phyloP scores from a whole-genome alignment of 2,329 filamentous ascomycete species.

The Hymenoscyphus albidus region DNA sequence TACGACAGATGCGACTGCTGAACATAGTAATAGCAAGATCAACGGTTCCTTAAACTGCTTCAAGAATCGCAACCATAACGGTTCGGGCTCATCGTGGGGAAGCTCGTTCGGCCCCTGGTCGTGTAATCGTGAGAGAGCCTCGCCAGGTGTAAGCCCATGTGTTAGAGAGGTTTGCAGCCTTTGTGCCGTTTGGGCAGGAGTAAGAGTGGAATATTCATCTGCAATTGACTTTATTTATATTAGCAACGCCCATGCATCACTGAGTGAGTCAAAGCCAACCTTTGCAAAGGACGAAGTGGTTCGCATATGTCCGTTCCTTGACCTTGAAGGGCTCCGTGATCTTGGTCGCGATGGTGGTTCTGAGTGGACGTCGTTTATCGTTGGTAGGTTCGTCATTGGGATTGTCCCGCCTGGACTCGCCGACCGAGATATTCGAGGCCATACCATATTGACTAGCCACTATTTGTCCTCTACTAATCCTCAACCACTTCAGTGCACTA shows the following conservation, averaged over 20 bases:
- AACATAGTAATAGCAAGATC: slow-evolving; percentile 86
- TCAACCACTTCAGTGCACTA: slow-evolving; percentile 3
- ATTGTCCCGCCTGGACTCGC: slow-evolving; percentile 28
- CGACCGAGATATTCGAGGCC: slow-evolving; percentile 32
- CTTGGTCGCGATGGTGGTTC: slow-evolving; percentile 27
- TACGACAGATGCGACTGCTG: slow-evolving; percentile 80
- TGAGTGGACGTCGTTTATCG: slow-evolving; percentile 21
- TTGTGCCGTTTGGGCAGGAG: slow-evolving; percentile 72
- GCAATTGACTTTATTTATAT: slow-evolving; percentile 38
- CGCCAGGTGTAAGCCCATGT: slow-evolving; percentile 73
- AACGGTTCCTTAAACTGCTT: slow-evolving; percentile 97
- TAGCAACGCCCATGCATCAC: not conserved
- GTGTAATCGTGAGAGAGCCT: slow-evolving; percentile 75
- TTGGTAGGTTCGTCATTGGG: slow-evolving; percentile 32
- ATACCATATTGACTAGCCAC: slow-evolving; percentile 28
- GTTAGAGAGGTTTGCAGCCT: slow-evolving; percentile 78
- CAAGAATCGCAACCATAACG: slow-evolving; percentile 88
- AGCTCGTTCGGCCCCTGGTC: slow-evolving; percentile 90
- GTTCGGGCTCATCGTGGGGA: slow-evolving; percentile 88
- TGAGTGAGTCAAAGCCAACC: slow-evolving; percentile 19
- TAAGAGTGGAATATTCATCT: slow-evolving; percentile 63
- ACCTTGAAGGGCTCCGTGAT: slow-evolving; percentile 20
- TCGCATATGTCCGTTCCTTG: slow-evolving; percentile 29
- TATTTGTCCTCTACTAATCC: slow-evolving; percentile 6
- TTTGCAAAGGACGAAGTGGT: slow-evolving; percentile 34